Evolutionary conservation across 805 yeast species (phyloP).

Genomic region (Monosporozyma servazzii): DNA sequence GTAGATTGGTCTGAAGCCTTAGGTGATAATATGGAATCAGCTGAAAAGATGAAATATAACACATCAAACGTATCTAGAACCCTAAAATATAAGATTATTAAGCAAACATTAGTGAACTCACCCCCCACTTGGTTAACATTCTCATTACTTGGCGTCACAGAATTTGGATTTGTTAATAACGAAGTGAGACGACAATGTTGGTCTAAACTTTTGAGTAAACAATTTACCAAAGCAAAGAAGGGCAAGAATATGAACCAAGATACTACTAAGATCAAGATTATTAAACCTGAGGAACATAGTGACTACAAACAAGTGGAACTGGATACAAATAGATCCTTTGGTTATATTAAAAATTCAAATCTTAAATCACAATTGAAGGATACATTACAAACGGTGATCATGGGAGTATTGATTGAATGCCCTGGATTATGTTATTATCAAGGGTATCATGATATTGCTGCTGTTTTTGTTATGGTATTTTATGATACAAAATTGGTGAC

Average conservation of each 20-base stretch:
- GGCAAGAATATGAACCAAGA: not conserved
- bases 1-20: not conserved
- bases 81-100: conserved; percentile 9
- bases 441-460: conserved; percentile 84
- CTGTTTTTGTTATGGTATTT: conserved; percentile 52
- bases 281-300: conserved; percentile 32
- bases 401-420: conserved; percentile 47
- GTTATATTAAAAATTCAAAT: conserved; percentile 18
- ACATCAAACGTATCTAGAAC: conserved; percentile 10
- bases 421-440: conserved; percentile 74
- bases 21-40: not conserved
- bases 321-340: conserved; percentile 70
- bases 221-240: conserved; percentile 3
- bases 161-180: conserved; percentile 20
- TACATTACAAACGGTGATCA: conserved; percentile 33
- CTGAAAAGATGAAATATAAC: not conserved
- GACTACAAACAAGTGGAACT: conserved; percentile 74
- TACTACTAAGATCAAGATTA: not conserved
- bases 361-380: conserved; percentile 16
- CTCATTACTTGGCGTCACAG: conserved; percentile 14
- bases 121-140: conserved; percentile 4
- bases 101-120: not conserved
- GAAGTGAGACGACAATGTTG: conserved; percentile 16
- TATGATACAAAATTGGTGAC: conserved; percentile 2
- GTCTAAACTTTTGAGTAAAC: conserved; percentile 25